Base-by-base conservation (phyloP, 2,329 filamentous ascomycete genomes). In the Coniochaeta hoffmannii region DNA sequence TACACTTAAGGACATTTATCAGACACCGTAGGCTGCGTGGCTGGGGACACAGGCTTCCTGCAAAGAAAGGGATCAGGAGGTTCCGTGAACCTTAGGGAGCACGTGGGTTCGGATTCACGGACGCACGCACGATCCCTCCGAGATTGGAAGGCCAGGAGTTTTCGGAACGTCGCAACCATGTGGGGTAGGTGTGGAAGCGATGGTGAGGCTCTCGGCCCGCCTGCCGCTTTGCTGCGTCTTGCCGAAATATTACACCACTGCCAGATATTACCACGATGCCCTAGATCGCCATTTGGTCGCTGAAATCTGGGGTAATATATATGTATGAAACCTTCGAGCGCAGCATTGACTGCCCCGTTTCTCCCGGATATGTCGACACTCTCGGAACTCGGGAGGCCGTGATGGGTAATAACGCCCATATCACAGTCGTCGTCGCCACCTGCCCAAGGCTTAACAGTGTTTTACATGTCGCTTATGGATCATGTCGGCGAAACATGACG, bases 241-340 rank as follows among this genome's bases (percentile, higher is more conserved):
- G n/a, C n/a, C n/a, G 11, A 46, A 4, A n/a, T 28, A 28, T 46
- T 28, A 4, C n/a, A n/a, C n/a, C n/a, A 15, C 22, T 26, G 24
- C 41, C 17, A 19, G 17, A 9, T 41, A 41, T 41, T 19, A 41
- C 15, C 17, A 4, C 7, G 2, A 22, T 3, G 4, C 6, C 36
- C 17, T 19, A 41, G 36, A 22, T 41, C n/a, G n/a, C n/a, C n/a
- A n/a, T n/a, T n/a, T n/a, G 36, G 6, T 14, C 41, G 41, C n/a
- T 46, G 41, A 46, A 41, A 46, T 46, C 41, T 46, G 41, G 41
- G 41, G 41, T 46, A 46, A 46, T 28, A n/a, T n/a, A n/a, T n/a
- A n/a, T n/a, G n/a, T n/a, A n/a, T n/a, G n/a, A 12, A 26, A 26
- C 22, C n/a, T n/a, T 46, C n/a, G n/a, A 26, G 41, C 12, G 22